These are phyloP conservation scores for Nidularia sp. DNA, from an alignment of 768 basidiomycete species.

Conservation along the genomic window DNA sequence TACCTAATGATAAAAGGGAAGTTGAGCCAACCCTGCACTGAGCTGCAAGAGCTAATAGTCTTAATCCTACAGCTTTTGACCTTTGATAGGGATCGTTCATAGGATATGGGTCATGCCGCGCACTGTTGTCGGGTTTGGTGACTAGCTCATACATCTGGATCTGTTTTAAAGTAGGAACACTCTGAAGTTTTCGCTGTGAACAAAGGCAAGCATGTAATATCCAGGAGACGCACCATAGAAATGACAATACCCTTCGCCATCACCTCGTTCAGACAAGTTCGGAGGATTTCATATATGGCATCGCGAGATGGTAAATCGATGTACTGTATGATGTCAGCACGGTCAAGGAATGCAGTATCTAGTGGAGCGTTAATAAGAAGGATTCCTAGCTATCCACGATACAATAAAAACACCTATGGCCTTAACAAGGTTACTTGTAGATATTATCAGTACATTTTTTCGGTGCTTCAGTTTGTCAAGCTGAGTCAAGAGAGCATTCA, in stretches of 20 bases:
- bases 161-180: slow-evolving; percentile 57
- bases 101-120: too few relatives aligned
- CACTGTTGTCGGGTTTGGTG: slow-evolving; percentile 18
- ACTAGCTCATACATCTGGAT: slow-evolving; percentile 53
- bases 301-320: slow-evolving; percentile 87
- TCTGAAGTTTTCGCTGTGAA: slow-evolving; percentile 27
- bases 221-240: slow-evolving; percentile 43
- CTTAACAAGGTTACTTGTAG: slow-evolving; percentile 91
- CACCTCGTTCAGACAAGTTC: slow-evolving; percentile 79
- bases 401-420: slow-evolving; percentile 70
- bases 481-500: slow-evolving; percentile 95
- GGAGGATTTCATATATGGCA: slow-evolving; percentile 90
- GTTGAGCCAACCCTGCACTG: slow-evolving; percentile 74
- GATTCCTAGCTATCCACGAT: neutral
- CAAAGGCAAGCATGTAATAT: neutral
- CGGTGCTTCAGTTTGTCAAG: slow-evolving; percentile 91
- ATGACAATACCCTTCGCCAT: slow-evolving; percentile 68
- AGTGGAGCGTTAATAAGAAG: neutral
- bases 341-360: slow-evolving; percentile 96
- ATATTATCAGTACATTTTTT: slow-evolving; percentile 94
- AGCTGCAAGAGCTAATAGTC: slow-evolving; percentile 64
- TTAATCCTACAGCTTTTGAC: slow-evolving; percentile 48
- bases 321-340: slow-evolving; percentile 95
- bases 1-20: neutral
- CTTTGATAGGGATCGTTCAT: too few relatives aligned